These are phyloP conservation scores for Wickerhamiella shivajii DNA, from an alignment of 805 yeast species.

Conservation along the genomic window DNA sequence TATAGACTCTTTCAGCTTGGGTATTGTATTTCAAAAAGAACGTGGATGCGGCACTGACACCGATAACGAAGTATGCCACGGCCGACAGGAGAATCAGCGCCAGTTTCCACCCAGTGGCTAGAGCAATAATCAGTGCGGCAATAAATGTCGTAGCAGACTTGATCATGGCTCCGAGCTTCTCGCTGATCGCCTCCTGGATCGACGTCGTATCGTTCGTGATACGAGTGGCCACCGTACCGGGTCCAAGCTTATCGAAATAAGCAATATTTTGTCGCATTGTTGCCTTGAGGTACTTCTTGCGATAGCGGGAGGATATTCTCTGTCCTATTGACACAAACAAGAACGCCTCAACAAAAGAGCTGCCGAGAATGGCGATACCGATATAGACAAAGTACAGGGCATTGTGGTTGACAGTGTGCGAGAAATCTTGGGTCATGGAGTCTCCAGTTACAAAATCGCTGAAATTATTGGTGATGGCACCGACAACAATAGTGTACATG, in stretches of 20 bases:
- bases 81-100: conserved; percentile 25
- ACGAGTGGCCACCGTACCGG: conserved; percentile 31
- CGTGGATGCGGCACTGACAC: conserved; percentile 22
- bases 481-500: conserved; percentile 29
- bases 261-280: conserved; percentile 29
- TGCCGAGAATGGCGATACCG: conserved; percentile 26
- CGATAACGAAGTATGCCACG: conserved; percentile 22
- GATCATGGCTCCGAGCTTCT: conserved; percentile 27
- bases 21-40: conserved; percentile 22
- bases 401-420: conserved; percentile 23
- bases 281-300: conserved; percentile 26
- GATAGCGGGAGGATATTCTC: conserved; percentile 28
- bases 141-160: conserved; percentile 28
- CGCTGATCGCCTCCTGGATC: conserved; percentile 31
- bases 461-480: conserved; percentile 27
- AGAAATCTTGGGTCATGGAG: conserved; percentile 21
- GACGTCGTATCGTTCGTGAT: conserved; percentile 28
- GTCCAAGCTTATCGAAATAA: conserved; percentile 29
- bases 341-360: conserved; percentile 24
- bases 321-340: conserved; percentile 30
- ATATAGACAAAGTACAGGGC: conserved; percentile 29
- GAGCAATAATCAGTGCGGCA: conserved; percentile 25
- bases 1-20: conserved; percentile 17
- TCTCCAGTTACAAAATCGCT: conserved; percentile 12
- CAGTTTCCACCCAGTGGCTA: conserved; percentile 25